These are phyloP conservation scores for Candida palmyrensis DNA, from an alignment of 805 yeast genomes.

Conservation along the genomic window DNA sequence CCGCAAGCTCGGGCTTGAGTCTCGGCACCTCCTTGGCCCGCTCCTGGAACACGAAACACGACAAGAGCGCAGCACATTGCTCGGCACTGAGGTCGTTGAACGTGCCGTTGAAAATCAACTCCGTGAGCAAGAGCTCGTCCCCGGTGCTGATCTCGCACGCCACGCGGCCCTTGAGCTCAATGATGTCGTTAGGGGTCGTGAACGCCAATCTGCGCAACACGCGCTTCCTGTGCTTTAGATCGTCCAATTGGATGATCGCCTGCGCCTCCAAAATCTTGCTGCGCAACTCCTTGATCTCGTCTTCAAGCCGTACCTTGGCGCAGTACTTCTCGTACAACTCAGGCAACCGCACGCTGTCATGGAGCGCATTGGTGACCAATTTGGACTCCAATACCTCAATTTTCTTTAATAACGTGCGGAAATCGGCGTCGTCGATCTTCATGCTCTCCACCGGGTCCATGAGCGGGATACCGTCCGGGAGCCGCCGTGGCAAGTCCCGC, in stretches of 20 bases:
- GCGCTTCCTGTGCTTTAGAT: slow-evolving; percentile 85
- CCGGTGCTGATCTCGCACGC: slow-evolving; percentile 96
- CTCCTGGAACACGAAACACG: slow-evolving; percentile 97
- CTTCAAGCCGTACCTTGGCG: slow-evolving; percentile 56
- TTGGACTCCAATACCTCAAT: slow-evolving; percentile 79
- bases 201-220: slow-evolving; percentile 90
- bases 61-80: slow-evolving; percentile 86
- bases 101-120: slow-evolving; percentile 90
- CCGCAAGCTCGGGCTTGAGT: slow-evolving; percentile 84
- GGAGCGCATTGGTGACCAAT: slow-evolving; percentile 62
- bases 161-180: slow-evolving; percentile 94
- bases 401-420: slow-evolving; percentile 65
- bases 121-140: slow-evolving; percentile 80
- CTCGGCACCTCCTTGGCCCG: slow-evolving; percentile 85
- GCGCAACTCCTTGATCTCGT: slow-evolving; percentile 53
- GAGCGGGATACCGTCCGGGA: slow-evolving; percentile 87
- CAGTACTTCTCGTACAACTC: slow-evolving; percentile 63
- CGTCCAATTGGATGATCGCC: slow-evolving; percentile 91
- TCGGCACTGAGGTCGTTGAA: slow-evolving; percentile 84
- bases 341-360: slow-evolving; percentile 53
- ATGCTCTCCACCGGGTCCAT: slow-evolving; percentile 88
- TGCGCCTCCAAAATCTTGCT: slow-evolving; percentile 75
- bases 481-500: slow-evolving; percentile 73
- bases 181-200: slow-evolving; percentile 80
- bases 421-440: slow-evolving; percentile 85